Conservation (phyloP, 257 asterid genomes). For the Penstemon barbatus region DNA sequence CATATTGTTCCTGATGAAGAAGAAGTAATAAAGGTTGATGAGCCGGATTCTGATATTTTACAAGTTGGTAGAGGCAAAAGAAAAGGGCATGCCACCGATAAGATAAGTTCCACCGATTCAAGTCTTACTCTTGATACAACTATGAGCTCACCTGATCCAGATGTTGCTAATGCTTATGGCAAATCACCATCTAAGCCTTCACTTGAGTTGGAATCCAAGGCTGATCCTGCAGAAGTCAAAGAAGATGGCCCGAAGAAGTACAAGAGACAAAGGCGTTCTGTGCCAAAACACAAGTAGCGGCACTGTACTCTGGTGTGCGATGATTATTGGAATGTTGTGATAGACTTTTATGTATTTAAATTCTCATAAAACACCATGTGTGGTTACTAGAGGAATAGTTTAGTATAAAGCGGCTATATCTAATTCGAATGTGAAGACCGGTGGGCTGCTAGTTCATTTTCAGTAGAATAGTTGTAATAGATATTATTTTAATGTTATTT, state of each 20-base stretch:
- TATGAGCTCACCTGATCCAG: slow-evolving; percentile 25
- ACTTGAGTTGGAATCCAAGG: slow-evolving; percentile 29
- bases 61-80: slow-evolving; percentile 36
- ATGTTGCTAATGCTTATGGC: slow-evolving; percentile 23
- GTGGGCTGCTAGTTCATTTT: no score
- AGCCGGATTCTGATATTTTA: slow-evolving; percentile 10
- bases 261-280: slow-evolving; percentile 51
- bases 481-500: no score
- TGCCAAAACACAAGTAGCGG: slow-evolving; percentile 24
- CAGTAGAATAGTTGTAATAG: no score
- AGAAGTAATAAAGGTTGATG: slow-evolving; percentile 27
- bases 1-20: slow-evolving; percentile 28
- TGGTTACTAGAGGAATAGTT: slow-evolving; percentile 9
- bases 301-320: no score
- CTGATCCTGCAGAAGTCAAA: slow-evolving; percentile 29
- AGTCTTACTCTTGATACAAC: slow-evolving; percentile 18
- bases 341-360: slow-evolving; percentile 15
- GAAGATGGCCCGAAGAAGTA: slow-evolving; percentile 38
- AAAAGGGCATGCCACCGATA: slow-evolving; percentile 30
- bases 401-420: background rate
- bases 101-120: slow-evolving; percentile 19
- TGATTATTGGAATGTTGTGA: slow-evolving; percentile 10
- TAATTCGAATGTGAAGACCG: no score
- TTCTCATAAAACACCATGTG: background rate
- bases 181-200: slow-evolving; percentile 28